Evolutionary conservation across 805 yeast genomes (phyloP).

Genomic region (Groenewaldozyma salmanticensis): DNA sequence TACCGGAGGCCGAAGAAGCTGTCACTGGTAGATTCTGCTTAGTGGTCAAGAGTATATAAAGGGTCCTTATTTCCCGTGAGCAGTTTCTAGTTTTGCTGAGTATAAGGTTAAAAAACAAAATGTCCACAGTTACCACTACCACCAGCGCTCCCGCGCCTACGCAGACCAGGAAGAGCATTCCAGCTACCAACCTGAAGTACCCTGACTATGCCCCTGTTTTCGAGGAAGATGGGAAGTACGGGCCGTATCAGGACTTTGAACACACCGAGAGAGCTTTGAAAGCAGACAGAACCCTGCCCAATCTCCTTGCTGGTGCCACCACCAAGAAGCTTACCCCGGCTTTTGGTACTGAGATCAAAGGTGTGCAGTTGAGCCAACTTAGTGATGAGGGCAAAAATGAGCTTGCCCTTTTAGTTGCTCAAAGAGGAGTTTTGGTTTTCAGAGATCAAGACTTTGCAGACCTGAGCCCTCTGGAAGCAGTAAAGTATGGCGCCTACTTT

Average conservation of each 20-base stretch:
- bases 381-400: constrained; percentile 52
- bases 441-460: constrained; percentile 60
- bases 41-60: too few species aligned
- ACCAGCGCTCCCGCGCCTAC: too few species aligned
- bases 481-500: constrained; percentile 50
- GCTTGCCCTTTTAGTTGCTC: constrained; percentile 57
- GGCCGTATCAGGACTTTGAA: constrained; percentile 47
- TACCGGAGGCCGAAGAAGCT: too few species aligned
- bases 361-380: constrained; percentile 52
- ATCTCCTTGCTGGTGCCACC: constrained; percentile 32
- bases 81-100: too few species aligned
- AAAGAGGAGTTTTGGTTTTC: constrained; percentile 63
- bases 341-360: constrained; percentile 56
- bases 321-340: constrained; percentile 47
- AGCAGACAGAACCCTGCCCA: constrained; percentile 47
- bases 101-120: too few species aligned
- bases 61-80: too few species aligned
- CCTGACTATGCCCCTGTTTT: constrained; percentile 59
- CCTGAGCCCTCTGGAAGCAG: constrained; percentile 19
- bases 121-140: too few species aligned
- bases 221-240: constrained; percentile 47
- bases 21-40: too few species aligned
- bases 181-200: constrained; percentile 7
- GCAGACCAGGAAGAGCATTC: too few species aligned
- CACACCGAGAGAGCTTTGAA: constrained; percentile 44